Conservation (phyloP, 345 rosid genomes). For the Rubroshorea leprosula region DNA sequence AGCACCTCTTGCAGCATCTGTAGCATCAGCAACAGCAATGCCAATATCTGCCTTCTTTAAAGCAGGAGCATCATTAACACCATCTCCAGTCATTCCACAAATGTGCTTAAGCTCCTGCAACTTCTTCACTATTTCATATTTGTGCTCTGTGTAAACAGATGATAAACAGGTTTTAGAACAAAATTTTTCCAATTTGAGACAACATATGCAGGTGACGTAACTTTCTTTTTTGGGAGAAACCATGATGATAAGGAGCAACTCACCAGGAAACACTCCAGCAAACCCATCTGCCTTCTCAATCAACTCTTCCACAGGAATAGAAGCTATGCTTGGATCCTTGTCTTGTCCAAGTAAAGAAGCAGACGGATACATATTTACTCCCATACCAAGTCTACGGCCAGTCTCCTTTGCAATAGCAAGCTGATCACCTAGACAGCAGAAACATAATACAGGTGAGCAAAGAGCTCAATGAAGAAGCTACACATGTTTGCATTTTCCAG, state of each 20-base stretch:
- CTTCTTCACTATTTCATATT: slow-evolving; percentile 87
- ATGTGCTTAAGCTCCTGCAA: slow-evolving; percentile 84
- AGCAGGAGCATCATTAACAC: slow-evolving; percentile 97
- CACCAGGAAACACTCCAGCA: slow-evolving; percentile 82
- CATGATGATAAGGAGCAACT: background rate
- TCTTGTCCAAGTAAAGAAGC: slow-evolving; percentile 60
- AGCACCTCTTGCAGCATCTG: slow-evolving; percentile 91
- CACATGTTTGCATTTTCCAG: background rate
- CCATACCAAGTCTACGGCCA: slow-evolving; percentile 76
- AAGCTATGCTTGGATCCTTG: slow-evolving; percentile 37
- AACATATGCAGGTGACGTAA: background rate
- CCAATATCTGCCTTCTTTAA: slow-evolving; percentile 93
- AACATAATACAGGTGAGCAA: background rate
- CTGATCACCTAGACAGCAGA: slow-evolving; percentile 32
- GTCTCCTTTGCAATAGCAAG: slow-evolving; percentile 73
- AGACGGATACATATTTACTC: slow-evolving; percentile 76
- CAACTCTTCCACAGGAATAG: slow-evolving; percentile 51
- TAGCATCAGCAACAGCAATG: slow-evolving; percentile 95
- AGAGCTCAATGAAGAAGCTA: background rate
- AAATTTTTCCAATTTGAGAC: background rate
- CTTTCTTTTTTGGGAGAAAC: background rate
- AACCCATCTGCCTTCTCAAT: slow-evolving; percentile 80
- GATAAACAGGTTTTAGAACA: background rate
- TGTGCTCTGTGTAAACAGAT: slow-evolving; percentile 54
- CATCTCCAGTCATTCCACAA: slow-evolving; percentile 98